Conservation (phyloP, 805 yeast species). For the Saturnispora zaruensis region DNA sequence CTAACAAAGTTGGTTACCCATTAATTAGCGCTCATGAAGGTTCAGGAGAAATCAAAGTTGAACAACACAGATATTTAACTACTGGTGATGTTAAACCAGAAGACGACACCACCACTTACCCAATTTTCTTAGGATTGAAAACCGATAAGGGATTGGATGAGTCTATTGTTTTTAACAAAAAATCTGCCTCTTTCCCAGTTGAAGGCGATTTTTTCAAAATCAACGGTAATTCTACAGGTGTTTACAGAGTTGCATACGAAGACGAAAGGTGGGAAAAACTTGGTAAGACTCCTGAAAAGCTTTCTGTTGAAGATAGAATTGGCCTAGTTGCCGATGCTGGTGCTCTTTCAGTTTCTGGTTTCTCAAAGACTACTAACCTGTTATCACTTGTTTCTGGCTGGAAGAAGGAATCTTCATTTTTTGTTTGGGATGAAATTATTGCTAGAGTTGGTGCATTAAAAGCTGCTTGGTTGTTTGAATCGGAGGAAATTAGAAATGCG, state of each 20-base stretch:
- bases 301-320: constrained; percentile 44
- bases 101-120: constrained; percentile 53
- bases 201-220: constrained; percentile 35
- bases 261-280: constrained; percentile 31
- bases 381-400: constrained; percentile 37
- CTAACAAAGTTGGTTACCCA: constrained; percentile 68
- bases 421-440: constrained; percentile 52
- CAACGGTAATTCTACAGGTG: constrained; percentile 45
- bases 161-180: constrained; percentile 23
- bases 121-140: constrained; percentile 40
- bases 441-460: constrained; percentile 31
- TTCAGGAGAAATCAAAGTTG: constrained; percentile 26
- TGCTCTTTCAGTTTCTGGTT: constrained; percentile 43
- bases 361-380: constrained; percentile 35
- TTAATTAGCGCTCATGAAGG: constrained; percentile 44
- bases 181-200: constrained; percentile 15
- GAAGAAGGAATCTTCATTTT: constrained; percentile 34
- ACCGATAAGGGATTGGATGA: constrained; percentile 25
- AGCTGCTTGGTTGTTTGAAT: constrained; percentile 33
- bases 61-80: constrained; percentile 56
- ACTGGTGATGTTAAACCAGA: constrained; percentile 57
- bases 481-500: constrained; percentile 25
- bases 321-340: constrained; percentile 51
- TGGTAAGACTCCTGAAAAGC: constrained; percentile 30
- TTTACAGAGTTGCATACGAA: constrained; percentile 45